Conservation (phyloP, 257 asterid genomes). For the Phtheirospermum japonicum region DNA sequence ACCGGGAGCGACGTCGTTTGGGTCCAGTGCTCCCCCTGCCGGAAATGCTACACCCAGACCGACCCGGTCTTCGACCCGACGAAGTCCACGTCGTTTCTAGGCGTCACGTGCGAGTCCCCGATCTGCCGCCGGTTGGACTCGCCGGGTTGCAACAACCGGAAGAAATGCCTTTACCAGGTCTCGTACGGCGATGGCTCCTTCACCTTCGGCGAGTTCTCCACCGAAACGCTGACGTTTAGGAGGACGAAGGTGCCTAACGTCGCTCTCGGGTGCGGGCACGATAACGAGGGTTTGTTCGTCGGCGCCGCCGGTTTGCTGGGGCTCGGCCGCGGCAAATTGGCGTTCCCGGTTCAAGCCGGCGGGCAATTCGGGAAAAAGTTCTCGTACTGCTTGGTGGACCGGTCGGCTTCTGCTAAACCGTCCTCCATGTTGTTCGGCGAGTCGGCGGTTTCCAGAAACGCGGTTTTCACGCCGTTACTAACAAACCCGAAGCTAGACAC, state of each 20-base stretch:
- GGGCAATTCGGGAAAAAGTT: constrained; percentile 45
- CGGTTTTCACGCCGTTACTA: constrained; percentile 68
- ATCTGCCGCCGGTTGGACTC: constrained; percentile 40
- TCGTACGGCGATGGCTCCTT: constrained; percentile 75
- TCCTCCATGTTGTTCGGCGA: constrained; percentile 73
- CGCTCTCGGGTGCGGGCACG: constrained; percentile 80
- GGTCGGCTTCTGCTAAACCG: constrained; percentile 66
- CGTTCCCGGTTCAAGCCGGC: constrained; percentile 57
- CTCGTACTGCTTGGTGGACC: constrained; percentile 74
- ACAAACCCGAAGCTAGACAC: constrained; percentile 69
- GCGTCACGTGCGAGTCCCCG: constrained; percentile 33
- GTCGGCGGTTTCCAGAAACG: constrained; percentile 55
- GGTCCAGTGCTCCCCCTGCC: constrained; percentile 81
- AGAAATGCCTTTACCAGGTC: constrained; percentile 43
- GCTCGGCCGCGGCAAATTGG: constrained; percentile 60
- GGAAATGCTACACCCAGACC: constrained; percentile 58
- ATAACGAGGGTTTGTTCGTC: constrained; percentile 57
- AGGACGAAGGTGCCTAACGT: constrained; percentile 37
- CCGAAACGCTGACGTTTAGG: constrained; percentile 67
- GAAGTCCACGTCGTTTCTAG: constrained; percentile 36
- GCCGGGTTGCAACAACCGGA: constrained; percentile 7
- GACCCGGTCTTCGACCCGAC: constrained; percentile 61
- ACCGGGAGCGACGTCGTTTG: constrained; percentile 78
- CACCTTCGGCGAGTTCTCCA: constrained; percentile 57
- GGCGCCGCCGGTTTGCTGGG: constrained; percentile 74